Conservation (phyloP, 2,329 filamentous ascomycete species). For the Delphinella strobiligena region DNA sequence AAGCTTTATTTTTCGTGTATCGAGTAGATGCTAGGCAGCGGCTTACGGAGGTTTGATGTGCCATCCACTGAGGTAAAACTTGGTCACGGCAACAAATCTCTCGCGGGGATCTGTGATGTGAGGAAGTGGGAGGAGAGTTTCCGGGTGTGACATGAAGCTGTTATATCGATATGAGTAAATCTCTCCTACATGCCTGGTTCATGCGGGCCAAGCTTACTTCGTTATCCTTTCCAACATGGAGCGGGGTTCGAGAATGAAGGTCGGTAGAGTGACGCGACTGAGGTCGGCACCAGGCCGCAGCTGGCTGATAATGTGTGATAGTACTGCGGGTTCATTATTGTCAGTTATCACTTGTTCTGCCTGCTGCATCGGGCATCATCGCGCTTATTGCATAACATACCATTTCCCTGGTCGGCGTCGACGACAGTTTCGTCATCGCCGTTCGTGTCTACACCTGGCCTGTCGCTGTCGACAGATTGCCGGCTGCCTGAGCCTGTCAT, state of each 20-base stretch:
- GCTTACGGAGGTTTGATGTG: slow-evolving; percentile 93
- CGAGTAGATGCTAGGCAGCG: neutral
- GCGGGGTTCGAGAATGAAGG: slow-evolving; percentile 93
- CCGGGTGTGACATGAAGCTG: slow-evolving; percentile 98
- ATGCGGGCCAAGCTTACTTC: slow-evolving; percentile 52
- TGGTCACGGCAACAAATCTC: slow-evolving; percentile 88
- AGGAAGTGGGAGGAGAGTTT: slow-evolving; percentile 82
- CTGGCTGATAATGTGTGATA: slow-evolving; percentile 95
- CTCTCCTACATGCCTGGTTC: too few relatives aligned
- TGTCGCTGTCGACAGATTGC: slow-evolving; percentile 29
- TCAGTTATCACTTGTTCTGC: too few relatives aligned
- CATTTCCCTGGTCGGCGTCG: slow-evolving; percentile 88
- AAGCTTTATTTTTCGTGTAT: neutral
- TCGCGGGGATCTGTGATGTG: slow-evolving; percentile 77
- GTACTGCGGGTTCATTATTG: slow-evolving; percentile 44
- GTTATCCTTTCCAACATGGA: slow-evolving; percentile 98
- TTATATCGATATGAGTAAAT: slow-evolving; percentile 3
- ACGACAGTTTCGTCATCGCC: slow-evolving; percentile 57
- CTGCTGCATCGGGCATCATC: too few relatives aligned
- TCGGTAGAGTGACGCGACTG: slow-evolving; percentile 86
- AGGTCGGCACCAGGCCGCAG: slow-evolving; percentile 89
- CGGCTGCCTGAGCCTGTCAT: slow-evolving; percentile 22
- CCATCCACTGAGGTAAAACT: slow-evolving; percentile 97
- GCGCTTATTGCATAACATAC: too few relatives aligned
- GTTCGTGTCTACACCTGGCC: slow-evolving; percentile 22